A percentile compares a stretch with the other conserved stretches of the same genome.
Evolutionary conservation across 1,284 basidiomycete species (phyloP).

Genomic region (Hypsizygus ulmarius): DNA sequence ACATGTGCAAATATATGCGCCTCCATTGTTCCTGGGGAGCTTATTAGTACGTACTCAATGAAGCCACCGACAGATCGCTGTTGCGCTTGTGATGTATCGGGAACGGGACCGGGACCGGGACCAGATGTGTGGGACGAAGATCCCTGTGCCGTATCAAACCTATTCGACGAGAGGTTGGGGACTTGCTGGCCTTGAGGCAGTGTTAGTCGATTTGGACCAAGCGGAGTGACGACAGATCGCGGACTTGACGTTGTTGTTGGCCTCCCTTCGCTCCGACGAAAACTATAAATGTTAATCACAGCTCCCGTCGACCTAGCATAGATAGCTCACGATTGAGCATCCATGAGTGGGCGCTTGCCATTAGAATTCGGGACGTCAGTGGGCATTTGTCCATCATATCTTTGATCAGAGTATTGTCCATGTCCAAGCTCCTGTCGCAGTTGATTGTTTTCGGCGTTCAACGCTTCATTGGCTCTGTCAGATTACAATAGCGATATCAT

Average conservation of each 20-base stretch:
- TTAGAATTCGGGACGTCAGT: slow-evolving; percentile 46
- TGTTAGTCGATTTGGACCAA: slow-evolving; percentile 57
- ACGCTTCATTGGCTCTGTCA: slow-evolving; percentile 47
- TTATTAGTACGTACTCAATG: slow-evolving; percentile 16
- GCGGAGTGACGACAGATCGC: slow-evolving; percentile 44
- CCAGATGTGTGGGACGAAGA: neutral
- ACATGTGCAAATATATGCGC: slow-evolving; percentile 25
- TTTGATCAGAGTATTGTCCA: slow-evolving; percentile 16
- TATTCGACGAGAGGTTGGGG: slow-evolving; percentile 40
- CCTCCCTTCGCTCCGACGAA: slow-evolving; percentile 23
- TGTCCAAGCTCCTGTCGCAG: slow-evolving; percentile 36
- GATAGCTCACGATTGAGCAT: slow-evolving; percentile 43
- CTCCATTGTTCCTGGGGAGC: neutral
- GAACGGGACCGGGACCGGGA: slow-evolving; percentile 2
- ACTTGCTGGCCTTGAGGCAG: slow-evolving; percentile 52
- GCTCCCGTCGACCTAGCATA: slow-evolving; percentile 10
- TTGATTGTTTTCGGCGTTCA: slow-evolving; percentile 49
- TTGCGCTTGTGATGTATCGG: neutral
- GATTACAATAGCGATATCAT: slow-evolving; percentile 1
- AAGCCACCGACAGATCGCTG: slow-evolving; percentile 21
- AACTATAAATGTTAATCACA: slow-evolving; percentile 21
- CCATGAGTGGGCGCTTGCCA: slow-evolving; percentile 60
- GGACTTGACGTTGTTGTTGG: slow-evolving; percentile 55
- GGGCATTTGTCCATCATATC: slow-evolving; percentile 28
- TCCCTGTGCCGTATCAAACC: slow-evolving; percentile 13